Conservation (phyloP, 2,329 filamentous ascomycete genomes). For the Cadophora sp. region DNA sequence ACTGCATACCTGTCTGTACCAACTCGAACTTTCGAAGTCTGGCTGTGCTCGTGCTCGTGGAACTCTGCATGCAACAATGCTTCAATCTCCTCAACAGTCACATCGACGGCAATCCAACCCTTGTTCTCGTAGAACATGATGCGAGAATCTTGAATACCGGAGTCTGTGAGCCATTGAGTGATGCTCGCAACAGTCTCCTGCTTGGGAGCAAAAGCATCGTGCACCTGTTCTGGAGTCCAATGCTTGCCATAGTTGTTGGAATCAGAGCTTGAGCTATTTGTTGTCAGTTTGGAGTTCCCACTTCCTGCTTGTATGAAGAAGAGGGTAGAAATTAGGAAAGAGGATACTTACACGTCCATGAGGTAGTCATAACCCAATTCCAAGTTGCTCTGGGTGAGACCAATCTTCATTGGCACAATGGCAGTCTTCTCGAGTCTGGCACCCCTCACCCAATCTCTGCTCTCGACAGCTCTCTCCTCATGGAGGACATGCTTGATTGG, state of each 20-base stretch:
- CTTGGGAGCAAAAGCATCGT: conserved; percentile 58
- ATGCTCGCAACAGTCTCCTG: conserved; percentile 59
- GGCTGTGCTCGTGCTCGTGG: conserved; percentile 57
- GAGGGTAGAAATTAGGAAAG: background rate
- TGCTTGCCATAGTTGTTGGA: conserved; percentile 54
- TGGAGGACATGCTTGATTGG: conserved; percentile 37
- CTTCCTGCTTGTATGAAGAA: too few species aligned
- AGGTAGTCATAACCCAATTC: conserved; percentile 51
- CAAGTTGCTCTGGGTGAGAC: conserved; percentile 53
- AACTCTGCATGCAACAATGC: conserved; percentile 58
- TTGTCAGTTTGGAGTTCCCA: conserved; percentile 13
- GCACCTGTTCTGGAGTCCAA: conserved; percentile 56
- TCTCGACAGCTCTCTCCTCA: conserved; percentile 29
- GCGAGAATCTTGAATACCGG: conserved; percentile 52
- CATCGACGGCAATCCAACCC: conserved; percentile 61
- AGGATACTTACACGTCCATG: conserved; percentile 47
- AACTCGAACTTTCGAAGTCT: conserved; percentile 61
- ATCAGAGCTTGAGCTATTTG: conserved; percentile 47
- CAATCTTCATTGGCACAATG: conserved; percentile 52
- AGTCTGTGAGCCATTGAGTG: conserved; percentile 60
- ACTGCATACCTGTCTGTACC: conserved; percentile 49
- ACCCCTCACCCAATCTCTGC: conserved; percentile 32
- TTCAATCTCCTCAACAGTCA: conserved; percentile 59
- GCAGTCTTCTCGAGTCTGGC: conserved; percentile 31
- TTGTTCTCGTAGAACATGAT: conserved; percentile 56